Conservation (phyloP, 2,329 filamentous ascomycete genomes). For the Hypoxylon sp. region DNA sequence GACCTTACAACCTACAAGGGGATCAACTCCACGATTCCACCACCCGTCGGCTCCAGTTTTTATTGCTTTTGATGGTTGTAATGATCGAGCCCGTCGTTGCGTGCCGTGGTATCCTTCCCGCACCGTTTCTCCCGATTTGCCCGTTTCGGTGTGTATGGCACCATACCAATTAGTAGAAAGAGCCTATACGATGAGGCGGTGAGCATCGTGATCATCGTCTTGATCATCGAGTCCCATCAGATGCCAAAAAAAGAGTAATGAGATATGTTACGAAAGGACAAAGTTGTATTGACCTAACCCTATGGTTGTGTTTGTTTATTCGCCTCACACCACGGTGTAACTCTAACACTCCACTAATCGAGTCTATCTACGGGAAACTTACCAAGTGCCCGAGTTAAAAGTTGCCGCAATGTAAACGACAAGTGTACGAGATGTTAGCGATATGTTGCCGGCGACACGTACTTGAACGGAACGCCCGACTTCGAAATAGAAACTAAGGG, state of each 20-base stretch:
- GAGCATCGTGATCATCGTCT: slow-evolving; percentile 9
- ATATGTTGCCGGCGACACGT: slow-evolving; percentile 26
- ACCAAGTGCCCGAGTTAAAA: slow-evolving; percentile 19
- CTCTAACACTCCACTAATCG: slow-evolving; percentile 21
- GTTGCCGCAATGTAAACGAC: slow-evolving; percentile 37
- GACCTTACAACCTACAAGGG: slow-evolving; percentile 32
- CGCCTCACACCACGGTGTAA: slow-evolving; percentile 25
- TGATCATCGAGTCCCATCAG: slow-evolving; percentile 7
- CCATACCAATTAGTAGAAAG: slow-evolving; percentile 16
- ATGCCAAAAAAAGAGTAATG: slow-evolving; percentile 6
- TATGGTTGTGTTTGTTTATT: neutral
- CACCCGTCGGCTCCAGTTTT: slow-evolving; percentile 41
- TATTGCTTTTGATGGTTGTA: slow-evolving; percentile 40
- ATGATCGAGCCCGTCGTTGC: slow-evolving; percentile 42
- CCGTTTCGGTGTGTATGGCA: slow-evolving; percentile 31
- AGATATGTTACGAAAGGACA: slow-evolving; percentile 3
- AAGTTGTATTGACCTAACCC: neutral
- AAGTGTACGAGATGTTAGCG: slow-evolving; percentile 40
- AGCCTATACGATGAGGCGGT: slow-evolving; percentile 33
- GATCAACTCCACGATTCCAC: slow-evolving; percentile 42
- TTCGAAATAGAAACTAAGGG: slow-evolving; percentile 2
- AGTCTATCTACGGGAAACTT: neutral
- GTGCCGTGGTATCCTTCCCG: slow-evolving; percentile 42
- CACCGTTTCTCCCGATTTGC: slow-evolving; percentile 36
- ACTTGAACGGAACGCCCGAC: slow-evolving; percentile 13